Conservation (phyloP, 768 basidiomycete genomes). For the Phaeolepiota aurea region DNA sequence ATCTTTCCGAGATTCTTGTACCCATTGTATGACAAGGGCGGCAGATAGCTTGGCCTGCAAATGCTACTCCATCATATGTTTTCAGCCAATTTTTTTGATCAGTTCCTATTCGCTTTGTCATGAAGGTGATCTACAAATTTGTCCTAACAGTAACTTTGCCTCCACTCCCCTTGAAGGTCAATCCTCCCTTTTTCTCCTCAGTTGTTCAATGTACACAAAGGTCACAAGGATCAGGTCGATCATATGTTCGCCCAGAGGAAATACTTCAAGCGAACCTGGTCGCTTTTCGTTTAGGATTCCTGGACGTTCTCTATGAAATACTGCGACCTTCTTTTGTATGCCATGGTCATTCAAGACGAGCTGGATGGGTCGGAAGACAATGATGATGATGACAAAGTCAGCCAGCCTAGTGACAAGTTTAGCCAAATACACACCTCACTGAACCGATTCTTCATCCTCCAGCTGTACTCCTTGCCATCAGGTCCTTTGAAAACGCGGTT, state of each 20-base stretch:
- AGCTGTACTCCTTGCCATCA: slow-evolving; percentile 16
- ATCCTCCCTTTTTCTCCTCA: slow-evolving; percentile 14
- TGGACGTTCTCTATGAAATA: slow-evolving; percentile 9
- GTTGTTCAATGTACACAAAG: slow-evolving; percentile 20
- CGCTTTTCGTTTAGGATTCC: slow-evolving; percentile 5
- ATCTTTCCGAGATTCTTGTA: too few species aligned
- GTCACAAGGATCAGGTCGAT: slow-evolving; percentile 18
- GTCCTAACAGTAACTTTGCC: too few species aligned
- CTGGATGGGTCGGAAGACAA: slow-evolving; percentile 4
- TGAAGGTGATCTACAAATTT: too few species aligned
- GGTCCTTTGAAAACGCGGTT: slow-evolving; percentile 13
- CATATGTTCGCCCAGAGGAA: slow-evolving; percentile 14
- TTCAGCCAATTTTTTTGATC: too few species aligned
- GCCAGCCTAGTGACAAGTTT: too few species aligned
- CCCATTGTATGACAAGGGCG: too few species aligned
- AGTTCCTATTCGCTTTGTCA: too few species aligned
- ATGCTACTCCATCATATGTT: too few species aligned
- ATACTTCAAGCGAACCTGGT: slow-evolving; percentile 13
- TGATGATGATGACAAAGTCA: not conserved
- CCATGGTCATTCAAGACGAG: slow-evolving; percentile 13
- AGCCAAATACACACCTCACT: slow-evolving; percentile 9
- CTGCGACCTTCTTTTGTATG: slow-evolving; percentile 10
- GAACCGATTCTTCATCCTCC: slow-evolving; percentile 7
- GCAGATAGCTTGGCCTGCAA: too few species aligned
- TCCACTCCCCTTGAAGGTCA: slow-evolving; percentile 1